A percentile compares a stretch with the other conserved stretches of the same genome.
These are phyloP conservation scores for Backusella macrospora DNA, from an alignment of 192 early-diverging fungal genomes.

Conservation along the genomic window DNA sequence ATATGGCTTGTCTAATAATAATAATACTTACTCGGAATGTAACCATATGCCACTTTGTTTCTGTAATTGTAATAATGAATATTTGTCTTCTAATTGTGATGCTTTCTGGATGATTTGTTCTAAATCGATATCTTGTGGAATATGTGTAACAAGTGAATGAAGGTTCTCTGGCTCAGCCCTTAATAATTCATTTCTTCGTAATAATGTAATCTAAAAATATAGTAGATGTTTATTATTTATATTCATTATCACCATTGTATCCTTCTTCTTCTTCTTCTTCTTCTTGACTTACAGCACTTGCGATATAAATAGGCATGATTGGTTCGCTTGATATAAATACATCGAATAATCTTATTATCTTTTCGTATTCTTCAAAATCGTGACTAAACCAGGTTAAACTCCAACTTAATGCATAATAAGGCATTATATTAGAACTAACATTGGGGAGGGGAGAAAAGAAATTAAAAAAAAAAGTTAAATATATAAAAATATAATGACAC, in stretches of 20 bases:
- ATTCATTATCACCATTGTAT: too few species aligned
- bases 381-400: constrained; percentile 79
- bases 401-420: constrained; percentile 74
- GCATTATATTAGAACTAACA: constrained; percentile 48
- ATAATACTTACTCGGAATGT: constrained; percentile 47
- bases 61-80: constrained; percentile 46
- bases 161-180: constrained; percentile 49
- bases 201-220: constrained; percentile 45
- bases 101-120: constrained; percentile 48
- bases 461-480: too few species aligned
- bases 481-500: background rate
- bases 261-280: too few species aligned
- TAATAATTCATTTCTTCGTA: constrained; percentile 46
- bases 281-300: constrained; percentile 48
- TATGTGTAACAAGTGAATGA: constrained; percentile 54
- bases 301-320: constrained; percentile 64
- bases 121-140: constrained; percentile 51
- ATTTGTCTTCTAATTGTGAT: constrained; percentile 43
- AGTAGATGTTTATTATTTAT: too few species aligned
- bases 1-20: background rate
- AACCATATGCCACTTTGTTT: constrained; percentile 48
- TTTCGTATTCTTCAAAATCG: constrained; percentile 53
- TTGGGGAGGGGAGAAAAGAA: too few species aligned
- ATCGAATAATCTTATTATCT: constrained; percentile 64
- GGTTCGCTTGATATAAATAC: constrained; percentile 62